Base-by-base conservation (phyloP, 495 filamentous ascomycete genomes). In the Xylaria scruposa region DNA sequence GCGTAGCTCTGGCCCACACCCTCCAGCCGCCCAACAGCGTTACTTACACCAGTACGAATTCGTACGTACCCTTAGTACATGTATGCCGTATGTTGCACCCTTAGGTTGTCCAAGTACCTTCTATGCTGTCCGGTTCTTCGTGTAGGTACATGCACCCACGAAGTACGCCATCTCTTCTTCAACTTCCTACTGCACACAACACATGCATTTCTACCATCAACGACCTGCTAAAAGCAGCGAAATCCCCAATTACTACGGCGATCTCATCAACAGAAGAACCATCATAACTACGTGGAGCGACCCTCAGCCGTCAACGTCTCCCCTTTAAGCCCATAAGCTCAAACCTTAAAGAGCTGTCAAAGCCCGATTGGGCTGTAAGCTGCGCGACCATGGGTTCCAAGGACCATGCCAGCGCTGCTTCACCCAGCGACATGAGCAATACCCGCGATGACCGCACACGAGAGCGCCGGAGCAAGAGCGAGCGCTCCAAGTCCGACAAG, bases 321-420 rank as follows among this genome's bases (percentile, higher is more conserved):
- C 65, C 59, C 58, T 24, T 51, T 46, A 21, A 56, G 33, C 68
- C 17, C 36, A 33, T 19, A 38, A 36, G 58, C n/a, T 60, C 58
- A 60, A 59, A 60, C 31, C 58, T 38, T 60, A 60, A 56, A 40
- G 49, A 70, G 59, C 47, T 70, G 59, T 70, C 60, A 38, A 65
- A 68, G 75, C 80, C 79, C 72, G 49, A 71, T 76, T 72, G 75
- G 76, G 76, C 79, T 79, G 76, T 75, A 83, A 80, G 77, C 74
- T 80, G 71, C 76, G 76, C 72, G 74, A 84, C 74, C 42, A 81
- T 86, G 84, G 82, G 83, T 54, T 82, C 83, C 68, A 81, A 80
- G 77, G 84, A 85, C 68, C 78, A 76, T 67, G 78, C 67, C 69
- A 65, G 47, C 47, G 54, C 54, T 53, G 70, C 58, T 24, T 56